Base-by-base conservation (phyloP, 352 stramenopile genomes). In the Pythium brachiatum region DNA sequence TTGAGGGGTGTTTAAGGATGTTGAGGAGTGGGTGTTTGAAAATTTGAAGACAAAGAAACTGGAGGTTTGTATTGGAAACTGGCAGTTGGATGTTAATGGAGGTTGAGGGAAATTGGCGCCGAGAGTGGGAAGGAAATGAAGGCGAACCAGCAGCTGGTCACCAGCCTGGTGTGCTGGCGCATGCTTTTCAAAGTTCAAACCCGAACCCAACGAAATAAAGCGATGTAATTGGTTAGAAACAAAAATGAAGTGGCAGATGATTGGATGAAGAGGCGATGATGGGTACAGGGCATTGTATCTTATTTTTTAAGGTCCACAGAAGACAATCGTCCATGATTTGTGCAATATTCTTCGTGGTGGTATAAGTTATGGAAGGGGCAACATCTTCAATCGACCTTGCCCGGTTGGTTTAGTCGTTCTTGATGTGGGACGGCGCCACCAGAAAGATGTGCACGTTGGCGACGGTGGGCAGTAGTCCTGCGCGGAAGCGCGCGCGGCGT, bases 381-480 rank as follows among this genome's bases (percentile, higher is more conserved):
- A 39, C 12, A 23, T 8, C 12, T 9, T 9, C n/a, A 9, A 9
- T 7, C 7, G 12, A 23, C 21, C 41, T 8, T 23, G 9, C 11
- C 41, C 8, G 41, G n/a, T 43, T 16, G 20, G 6, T 36, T 50
- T 36, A 61, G 11, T 62, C 43, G 29, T 62, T 62, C 43, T 43
- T 62, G 31, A 62, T 47, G 43, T 62, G 31, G 1, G 41, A 34
- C 3, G 70, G 70, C 20, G 70, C 70, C 0, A 61, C 63, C 0
- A 78, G 52, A 44, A 78, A 78, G 56, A 75, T 78, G 31, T 73
- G 69, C 16, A 78, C 69, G 48, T 78, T 78, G 36, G 52, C 69
- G 25, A 56, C 56, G 31, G 70, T 68, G 52, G 65, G 60, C 54
- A 78, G 72, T 20, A 75, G 69, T 1, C 64, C 67, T 2, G 59